phyloP scores from a whole-genome alignment of 352 stramenopile genomes.

The Elongisporangium undulatum region DNA sequence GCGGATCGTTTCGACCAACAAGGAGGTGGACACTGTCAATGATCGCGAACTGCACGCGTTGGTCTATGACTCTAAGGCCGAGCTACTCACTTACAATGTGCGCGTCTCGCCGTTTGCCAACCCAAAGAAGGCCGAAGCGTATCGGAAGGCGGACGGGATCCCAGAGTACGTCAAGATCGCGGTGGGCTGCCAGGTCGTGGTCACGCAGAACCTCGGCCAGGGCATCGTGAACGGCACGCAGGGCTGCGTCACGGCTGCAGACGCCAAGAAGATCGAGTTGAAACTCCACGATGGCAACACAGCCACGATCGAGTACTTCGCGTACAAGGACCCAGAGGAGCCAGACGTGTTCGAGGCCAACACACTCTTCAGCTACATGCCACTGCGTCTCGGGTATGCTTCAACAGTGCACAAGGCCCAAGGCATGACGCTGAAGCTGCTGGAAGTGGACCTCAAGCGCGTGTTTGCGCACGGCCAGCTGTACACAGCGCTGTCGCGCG shows the following conservation, averaged over 20 bases:
- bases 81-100: conserved; percentile 5
- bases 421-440: conserved; percentile 8
- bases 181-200: conserved; percentile 6
- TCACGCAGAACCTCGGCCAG: conserved; percentile 6
- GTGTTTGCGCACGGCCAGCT: conserved; percentile 8
- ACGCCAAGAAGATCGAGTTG: conserved; percentile 4
- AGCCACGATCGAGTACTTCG: conserved; percentile 9
- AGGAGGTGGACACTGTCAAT: conserved; percentile 9
- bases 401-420: conserved; percentile 10
- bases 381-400: conserved; percentile 6
- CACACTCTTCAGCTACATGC: conserved; percentile 10
- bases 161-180: conserved; percentile 4
- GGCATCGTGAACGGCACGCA: conserved; percentile 7
- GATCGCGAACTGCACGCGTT: conserved; percentile 4
- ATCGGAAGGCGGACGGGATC: conserved; percentile 5
- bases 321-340: conserved; percentile 9
- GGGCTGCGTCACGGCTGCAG: conserved; percentile 2
- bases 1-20: conserved; percentile 10
- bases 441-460: conserved; percentile 7
- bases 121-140: conserved; percentile 6
- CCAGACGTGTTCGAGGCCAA: conserved; percentile 5
- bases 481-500: conserved; percentile 8
- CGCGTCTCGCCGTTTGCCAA: conserved; percentile 5
- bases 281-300: conserved; percentile 5
- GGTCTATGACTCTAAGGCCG: not conserved